Evolutionary conservation across 768 basidiomycete species (phyloP), one percentile per base, ranked within the genome.

Genomic region (Boletus subparvulus): DNA sequence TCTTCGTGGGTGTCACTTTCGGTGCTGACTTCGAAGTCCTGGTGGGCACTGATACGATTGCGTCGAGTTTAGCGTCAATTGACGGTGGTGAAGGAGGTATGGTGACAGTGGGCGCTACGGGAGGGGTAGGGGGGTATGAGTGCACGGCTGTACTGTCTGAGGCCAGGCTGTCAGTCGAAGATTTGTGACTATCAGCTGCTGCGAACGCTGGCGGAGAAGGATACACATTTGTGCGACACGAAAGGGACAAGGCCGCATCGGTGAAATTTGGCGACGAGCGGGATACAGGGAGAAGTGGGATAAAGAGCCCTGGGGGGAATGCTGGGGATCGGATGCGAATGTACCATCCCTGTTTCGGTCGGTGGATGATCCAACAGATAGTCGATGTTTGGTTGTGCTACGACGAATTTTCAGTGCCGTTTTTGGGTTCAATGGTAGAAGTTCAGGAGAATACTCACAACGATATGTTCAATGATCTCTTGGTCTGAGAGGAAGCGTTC

Each of bases 291-390:
- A 76, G 72, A 9, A 86, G 65, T 1, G 83, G 78, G 30, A 86
- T 86, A 58, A 77, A 83, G 12, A 79, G 76, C 4, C 80, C 74
- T 13, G 82, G 85, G 1, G 88, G 86, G 60, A 91, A 92, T 5
- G 77, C 63, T 0, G 91, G 90, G 3, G 88, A 75, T 36, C 87
- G 82, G 26, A 93, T 74, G 41, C 87, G 87, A 56, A 93, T 84
- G 70, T 92, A 93, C 91, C 91, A 93, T 44, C 91, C 91, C 30
- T 87, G 83, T 55, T 84, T 83, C 1, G 91, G 91, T 6, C 85
- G 82, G 67, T 92, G 91, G 28, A 92, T 83, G 11, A 82, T 82
- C 91, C 91, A 93, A 53, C 81, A 78, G 3, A 90, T 69, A 0
- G 80, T 79, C 24, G 80, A 83, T 5, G 81, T 84, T n/a, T 82